A percentile compares a stretch with the other conserved stretches of the same genome.
Conservation (phyloP, 2,329 filamentous ascomycete genomes). For the Berkeleyomyces rouxiae region DNA sequence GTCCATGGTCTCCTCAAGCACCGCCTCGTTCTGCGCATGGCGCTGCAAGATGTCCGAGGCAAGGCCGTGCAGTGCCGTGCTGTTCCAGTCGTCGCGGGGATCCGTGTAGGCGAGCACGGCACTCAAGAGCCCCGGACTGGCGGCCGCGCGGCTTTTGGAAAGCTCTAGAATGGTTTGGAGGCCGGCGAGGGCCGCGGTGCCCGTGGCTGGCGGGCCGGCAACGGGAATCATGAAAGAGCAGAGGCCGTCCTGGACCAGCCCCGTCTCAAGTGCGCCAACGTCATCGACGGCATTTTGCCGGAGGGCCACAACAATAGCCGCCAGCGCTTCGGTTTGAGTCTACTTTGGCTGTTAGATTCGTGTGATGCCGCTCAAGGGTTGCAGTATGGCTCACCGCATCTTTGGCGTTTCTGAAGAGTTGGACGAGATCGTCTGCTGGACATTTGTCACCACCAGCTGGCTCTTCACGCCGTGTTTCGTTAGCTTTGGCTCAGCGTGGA, state of each 20-base stretch:
- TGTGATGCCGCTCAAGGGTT: background rate
- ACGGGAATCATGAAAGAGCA: background rate
- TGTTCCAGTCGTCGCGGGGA: background rate
- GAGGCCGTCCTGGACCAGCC: background rate
- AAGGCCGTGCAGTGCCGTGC: background rate
- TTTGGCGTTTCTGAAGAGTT: background rate
- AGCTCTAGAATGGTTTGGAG: background rate
- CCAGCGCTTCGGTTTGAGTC: background rate
- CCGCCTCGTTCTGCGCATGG: background rate
- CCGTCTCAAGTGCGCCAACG: background rate
- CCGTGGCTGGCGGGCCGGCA: background rate
- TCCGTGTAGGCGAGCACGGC: background rate
- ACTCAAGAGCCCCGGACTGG: background rate
- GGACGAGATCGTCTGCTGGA: background rate
- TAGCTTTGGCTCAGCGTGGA: background rate
- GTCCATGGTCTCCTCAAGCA: slow-evolving; percentile 3
- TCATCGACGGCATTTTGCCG: background rate
- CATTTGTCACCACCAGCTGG: background rate
- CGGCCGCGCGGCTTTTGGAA: background rate
- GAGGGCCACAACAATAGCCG: background rate
- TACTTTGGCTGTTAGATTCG: background rate
- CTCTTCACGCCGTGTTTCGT: background rate
- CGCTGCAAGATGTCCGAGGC: background rate
- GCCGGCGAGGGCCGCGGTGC: background rate
- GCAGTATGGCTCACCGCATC: background rate